Conservation (phyloP, 139 green algal genomes). For the Zygnema circumcarinatum region DNA sequence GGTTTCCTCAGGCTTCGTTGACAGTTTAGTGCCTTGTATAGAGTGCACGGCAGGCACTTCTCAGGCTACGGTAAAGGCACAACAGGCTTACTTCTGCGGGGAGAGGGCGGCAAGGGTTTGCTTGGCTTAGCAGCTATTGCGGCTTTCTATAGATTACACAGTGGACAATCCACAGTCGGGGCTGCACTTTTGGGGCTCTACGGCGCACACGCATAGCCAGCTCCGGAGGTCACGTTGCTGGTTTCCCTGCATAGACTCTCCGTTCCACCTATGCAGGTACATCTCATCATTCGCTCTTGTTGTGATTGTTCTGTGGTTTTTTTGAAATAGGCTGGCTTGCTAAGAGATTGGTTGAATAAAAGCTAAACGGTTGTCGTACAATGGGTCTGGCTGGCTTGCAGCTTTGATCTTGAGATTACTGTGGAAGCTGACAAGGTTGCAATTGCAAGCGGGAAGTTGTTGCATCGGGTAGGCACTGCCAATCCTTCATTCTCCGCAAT, state of each 20-base stretch:
- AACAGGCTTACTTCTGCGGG: too few species aligned
- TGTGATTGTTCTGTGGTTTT: too few species aligned
- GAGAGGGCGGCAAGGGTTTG: background rate
- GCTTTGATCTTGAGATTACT: background rate
- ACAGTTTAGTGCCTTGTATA: too few species aligned
- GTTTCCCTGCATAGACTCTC: slow-evolving; percentile 35
- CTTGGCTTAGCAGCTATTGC: background rate
- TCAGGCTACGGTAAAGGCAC: too few species aligned
- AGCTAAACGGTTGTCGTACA: too few species aligned
- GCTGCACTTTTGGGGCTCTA: background rate
- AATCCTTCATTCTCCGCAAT: background rate
- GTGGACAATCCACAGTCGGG: background rate
- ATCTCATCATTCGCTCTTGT: background rate
- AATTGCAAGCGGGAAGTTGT: background rate
- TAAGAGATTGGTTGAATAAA: too few species aligned
- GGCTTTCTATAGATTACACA: background rate
- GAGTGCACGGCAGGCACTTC: too few species aligned
- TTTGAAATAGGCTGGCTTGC: too few species aligned
- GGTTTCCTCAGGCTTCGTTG: too few species aligned
- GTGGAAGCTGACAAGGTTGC: background rate
- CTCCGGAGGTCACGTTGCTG: slow-evolving; percentile 27
- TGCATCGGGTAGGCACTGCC: background rate
- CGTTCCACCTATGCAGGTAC: slow-evolving; percentile 28
- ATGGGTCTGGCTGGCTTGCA: too few species aligned
- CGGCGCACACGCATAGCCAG: background rate